A percentile compares a stretch with the other conserved stretches of the same genome.
These are phyloP conservation scores for Pisolithus microcarpus DNA, from an alignment of 768 basidiomycete species.

Conservation along the genomic window DNA sequence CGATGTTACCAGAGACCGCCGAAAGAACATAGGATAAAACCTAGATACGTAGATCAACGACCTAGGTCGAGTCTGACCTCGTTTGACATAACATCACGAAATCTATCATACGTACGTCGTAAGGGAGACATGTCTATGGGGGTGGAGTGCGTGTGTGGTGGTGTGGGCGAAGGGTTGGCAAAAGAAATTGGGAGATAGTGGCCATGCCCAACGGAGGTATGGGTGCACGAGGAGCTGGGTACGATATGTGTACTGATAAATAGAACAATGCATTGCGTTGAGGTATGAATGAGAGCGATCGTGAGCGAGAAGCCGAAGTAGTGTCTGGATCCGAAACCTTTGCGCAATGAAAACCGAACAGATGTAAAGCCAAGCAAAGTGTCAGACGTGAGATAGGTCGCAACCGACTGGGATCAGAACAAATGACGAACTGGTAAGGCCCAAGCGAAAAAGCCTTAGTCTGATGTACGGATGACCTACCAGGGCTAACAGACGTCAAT, in stretches of 20 bases:
- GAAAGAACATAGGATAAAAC: no score
- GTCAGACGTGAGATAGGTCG: no score
- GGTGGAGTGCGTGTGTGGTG: no score
- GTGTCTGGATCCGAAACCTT: not conserved
- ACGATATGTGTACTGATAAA: not conserved
- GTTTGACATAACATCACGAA: no score
- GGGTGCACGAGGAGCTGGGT: not conserved
- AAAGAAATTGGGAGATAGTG: not conserved
- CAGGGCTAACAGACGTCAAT: slow-evolving; percentile 19
- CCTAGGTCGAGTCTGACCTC: no score
- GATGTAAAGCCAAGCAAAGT: no score
- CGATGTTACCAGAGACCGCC: no score
- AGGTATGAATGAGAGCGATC: not conserved
- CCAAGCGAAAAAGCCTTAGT: not conserved
- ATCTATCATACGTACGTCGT: no score
- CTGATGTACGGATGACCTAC: not conserved
- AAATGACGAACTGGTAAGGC: slow-evolving; percentile 3
- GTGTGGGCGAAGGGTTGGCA: no score
- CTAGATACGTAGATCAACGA: no score
- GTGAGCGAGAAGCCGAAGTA: not conserved
- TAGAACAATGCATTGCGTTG: not conserved
- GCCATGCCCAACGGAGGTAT: not conserved
- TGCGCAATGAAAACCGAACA: slow-evolving; percentile 2
- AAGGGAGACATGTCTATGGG: no score
- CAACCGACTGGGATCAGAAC: no score